Percentiles rank a stretch among this genome's conserved stretches.
phyloP scores from a whole-genome alignment of 1,284 basidiomycete species.

The Somion occarium region DNA sequence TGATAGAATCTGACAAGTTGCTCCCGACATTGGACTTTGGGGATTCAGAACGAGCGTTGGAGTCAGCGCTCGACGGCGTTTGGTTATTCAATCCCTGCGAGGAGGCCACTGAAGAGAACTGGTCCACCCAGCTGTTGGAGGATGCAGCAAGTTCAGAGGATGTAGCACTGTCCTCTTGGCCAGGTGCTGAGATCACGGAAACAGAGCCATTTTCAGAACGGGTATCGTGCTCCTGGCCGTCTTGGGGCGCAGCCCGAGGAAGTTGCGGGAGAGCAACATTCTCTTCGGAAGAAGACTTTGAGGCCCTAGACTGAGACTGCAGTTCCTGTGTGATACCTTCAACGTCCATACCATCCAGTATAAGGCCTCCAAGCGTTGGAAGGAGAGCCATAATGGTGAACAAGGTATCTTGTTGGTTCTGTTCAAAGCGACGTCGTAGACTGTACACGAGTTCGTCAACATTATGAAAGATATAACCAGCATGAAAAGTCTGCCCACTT shows the following conservation, averaged over 20 bases:
- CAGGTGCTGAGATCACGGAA: slow-evolving; percentile 29
- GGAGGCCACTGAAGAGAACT: slow-evolving; percentile 24
- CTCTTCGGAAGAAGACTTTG: slow-evolving; percentile 11
- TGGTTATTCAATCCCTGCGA: slow-evolving; percentile 14
- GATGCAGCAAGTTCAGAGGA: slow-evolving; percentile 31
- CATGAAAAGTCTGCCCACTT: slow-evolving; percentile 4
- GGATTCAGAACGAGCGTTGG: slow-evolving; percentile 11
- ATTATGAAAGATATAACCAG: not conserved
- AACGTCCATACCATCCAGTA: slow-evolving; percentile 78
- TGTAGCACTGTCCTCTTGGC: slow-evolving; percentile 25
- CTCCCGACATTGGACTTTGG: slow-evolving; percentile 17
- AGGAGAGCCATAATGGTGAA: slow-evolving; percentile 81
- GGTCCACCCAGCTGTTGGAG: slow-evolving; percentile 52
- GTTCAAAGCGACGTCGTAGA: slow-evolving; percentile 71
- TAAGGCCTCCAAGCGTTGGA: slow-evolving; percentile 69
- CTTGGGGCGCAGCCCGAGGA: slow-evolving; percentile 29
- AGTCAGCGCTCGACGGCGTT: slow-evolving; percentile 4
- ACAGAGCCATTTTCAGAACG: slow-evolving; percentile 48
- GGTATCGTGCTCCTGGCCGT: slow-evolving; percentile 35
- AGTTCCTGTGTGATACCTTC: slow-evolving; percentile 75
- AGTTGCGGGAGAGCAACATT: slow-evolving; percentile 14
- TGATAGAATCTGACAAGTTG: slow-evolving; percentile 23
- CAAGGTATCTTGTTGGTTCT: slow-evolving; percentile 79
- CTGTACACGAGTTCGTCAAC: slow-evolving; percentile 32
- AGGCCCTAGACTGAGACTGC: slow-evolving; percentile 41